Conservation (phyloP, 139 green algal species). For the Chlamydomonas sphaeroides region DNA sequence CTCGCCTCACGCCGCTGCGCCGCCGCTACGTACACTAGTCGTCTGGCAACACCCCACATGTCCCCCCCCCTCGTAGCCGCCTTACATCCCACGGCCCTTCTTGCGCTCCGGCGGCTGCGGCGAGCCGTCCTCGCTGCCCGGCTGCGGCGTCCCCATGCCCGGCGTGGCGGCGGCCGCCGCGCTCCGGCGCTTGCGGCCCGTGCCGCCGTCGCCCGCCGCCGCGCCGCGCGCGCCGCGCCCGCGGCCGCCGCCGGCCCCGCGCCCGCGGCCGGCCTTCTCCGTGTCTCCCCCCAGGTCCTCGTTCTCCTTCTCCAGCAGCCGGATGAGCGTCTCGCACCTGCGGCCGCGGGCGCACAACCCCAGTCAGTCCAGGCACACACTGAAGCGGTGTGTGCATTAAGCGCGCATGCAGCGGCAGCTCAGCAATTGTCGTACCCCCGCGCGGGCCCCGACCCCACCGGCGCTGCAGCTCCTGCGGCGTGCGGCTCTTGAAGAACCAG, state of each 20-base stretch:
- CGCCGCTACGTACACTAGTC: no score
- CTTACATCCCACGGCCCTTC: slow-evolving; percentile 25
- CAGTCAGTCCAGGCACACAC: no score
- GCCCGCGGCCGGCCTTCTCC: neutral
- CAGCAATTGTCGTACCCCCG: no score
- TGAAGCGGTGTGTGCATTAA: no score
- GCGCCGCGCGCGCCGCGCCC: neutral
- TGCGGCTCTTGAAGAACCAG: slow-evolving; percentile 99
- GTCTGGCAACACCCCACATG: no score
- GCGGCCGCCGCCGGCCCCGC: slow-evolving; percentile 6
- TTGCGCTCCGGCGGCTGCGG: slow-evolving; percentile 38
- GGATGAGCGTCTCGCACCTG: slow-evolving; percentile 95
- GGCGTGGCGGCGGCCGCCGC: slow-evolving; percentile 14
- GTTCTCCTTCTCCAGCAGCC: slow-evolving; percentile 94
- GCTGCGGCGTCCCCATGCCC: slow-evolving; percentile 27
- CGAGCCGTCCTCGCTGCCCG: slow-evolving; percentile 28
- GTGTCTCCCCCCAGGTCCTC: slow-evolving; percentile 22
- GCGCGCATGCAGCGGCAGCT: no score
- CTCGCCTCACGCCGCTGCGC: no score
- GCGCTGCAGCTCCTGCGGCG: slow-evolving; percentile 73
- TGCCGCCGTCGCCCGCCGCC: neutral
- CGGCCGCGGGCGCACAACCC: no score
- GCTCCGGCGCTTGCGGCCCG: slow-evolving; percentile 37
- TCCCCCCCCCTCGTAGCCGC: no score
- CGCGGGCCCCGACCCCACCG: no score